A percentile compares a stretch with the other conserved stretches of the same genome.
Evolutionary conservation across 371 early-diverging fungal genomes (phyloP).

Genomic region (Globomyces sp.): DNA sequence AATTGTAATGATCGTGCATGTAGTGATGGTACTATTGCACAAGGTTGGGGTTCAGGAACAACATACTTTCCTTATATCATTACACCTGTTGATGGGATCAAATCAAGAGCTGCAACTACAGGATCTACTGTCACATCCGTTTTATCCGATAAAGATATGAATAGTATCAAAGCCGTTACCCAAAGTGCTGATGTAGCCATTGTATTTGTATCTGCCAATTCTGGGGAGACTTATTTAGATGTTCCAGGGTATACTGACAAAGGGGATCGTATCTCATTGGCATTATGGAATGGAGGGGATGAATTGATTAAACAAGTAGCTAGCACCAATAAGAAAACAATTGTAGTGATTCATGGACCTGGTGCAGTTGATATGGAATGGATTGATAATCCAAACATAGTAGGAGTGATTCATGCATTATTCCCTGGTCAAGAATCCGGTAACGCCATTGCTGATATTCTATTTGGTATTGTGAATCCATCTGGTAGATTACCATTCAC

Average conservation of each 20-base stretch:
- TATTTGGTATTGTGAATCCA: constrained; percentile 65
- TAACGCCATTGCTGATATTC: constrained; percentile 57
- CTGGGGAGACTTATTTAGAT: constrained; percentile 56
- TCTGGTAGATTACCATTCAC: constrained; percentile 63
- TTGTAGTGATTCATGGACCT: constrained; percentile 60
- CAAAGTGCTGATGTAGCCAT: constrained; percentile 50
- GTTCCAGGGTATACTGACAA: constrained; percentile 32
- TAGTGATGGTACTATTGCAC: constrained; percentile 51
- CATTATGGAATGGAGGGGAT: constrained; percentile 60
- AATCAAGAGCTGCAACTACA: constrained; percentile 31
- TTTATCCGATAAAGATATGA: constrained; percentile 44
- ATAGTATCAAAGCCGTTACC: constrained; percentile 38
- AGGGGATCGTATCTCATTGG: constrained; percentile 60
- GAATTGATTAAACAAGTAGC: constrained; percentile 59
- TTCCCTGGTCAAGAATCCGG: constrained; percentile 63
- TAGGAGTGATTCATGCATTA: constrained; percentile 55
- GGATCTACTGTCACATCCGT: constrained; percentile 32
- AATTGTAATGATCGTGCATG: constrained; percentile 22
- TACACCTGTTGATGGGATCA: constrained; percentile 50
- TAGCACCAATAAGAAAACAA: constrained; percentile 49
- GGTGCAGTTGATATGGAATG: constrained; percentile 61
- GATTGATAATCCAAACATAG: constrained; percentile 54
- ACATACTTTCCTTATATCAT: constrained; percentile 60
- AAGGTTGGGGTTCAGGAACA: constrained; percentile 68
- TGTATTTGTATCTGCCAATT: constrained; percentile 57